These are phyloP conservation scores for Aspergillus jensenii DNA, from an alignment of 2,329 filamentous ascomycete species.

Conservation along the genomic window DNA sequence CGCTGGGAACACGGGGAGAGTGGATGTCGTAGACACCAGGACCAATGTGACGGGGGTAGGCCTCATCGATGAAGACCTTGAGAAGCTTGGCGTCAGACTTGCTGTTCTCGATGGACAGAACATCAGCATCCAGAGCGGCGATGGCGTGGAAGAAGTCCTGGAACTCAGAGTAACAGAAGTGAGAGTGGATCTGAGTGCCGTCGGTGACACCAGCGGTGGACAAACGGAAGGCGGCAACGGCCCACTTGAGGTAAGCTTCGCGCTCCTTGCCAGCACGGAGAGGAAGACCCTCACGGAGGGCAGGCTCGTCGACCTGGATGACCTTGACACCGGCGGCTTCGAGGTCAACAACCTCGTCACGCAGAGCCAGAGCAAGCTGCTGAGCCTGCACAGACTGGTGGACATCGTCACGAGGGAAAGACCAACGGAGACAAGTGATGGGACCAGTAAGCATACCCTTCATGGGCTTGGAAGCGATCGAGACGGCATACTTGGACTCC, in stretches of 20 bases:
- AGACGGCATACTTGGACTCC: slow-evolving; percentile 98
- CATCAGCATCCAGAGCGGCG: slow-evolving; percentile 93
- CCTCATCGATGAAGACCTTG: slow-evolving; percentile 96
- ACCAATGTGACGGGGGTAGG: slow-evolving; percentile 96
- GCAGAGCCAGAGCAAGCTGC: slow-evolving; percentile 96
- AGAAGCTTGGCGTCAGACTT: slow-evolving; percentile 99
- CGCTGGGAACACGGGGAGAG: slow-evolving; percentile 92
- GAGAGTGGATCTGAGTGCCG: slow-evolving; percentile 98
- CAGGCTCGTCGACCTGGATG: slow-evolving; percentile 99
- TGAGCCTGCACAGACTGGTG: slow-evolving; percentile 99
- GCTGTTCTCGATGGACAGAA: slow-evolving; percentile 99
- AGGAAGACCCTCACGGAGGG: slow-evolving; percentile 98
- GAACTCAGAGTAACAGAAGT: slow-evolving; percentile 99
- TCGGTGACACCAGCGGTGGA: slow-evolving; percentile 90
- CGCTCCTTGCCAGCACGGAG: slow-evolving; percentile 92
- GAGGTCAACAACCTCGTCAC: slow-evolving; percentile 97
- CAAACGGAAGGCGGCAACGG: slow-evolving; percentile 96
- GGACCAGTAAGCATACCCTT: slow-evolving; percentile 99
- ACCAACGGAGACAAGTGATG: slow-evolving; percentile 98
- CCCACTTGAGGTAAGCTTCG: slow-evolving; percentile 95
- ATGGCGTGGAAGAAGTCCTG: slow-evolving; percentile 99
- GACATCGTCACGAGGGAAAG: slow-evolving; percentile 98
- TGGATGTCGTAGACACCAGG: slow-evolving; percentile 99
- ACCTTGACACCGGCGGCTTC: slow-evolving; percentile 95
- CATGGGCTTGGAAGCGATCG: slow-evolving; percentile 97